Conservation (phyloP, 2,329 filamentous ascomycete species). For the Eutypella sp. region DNA sequence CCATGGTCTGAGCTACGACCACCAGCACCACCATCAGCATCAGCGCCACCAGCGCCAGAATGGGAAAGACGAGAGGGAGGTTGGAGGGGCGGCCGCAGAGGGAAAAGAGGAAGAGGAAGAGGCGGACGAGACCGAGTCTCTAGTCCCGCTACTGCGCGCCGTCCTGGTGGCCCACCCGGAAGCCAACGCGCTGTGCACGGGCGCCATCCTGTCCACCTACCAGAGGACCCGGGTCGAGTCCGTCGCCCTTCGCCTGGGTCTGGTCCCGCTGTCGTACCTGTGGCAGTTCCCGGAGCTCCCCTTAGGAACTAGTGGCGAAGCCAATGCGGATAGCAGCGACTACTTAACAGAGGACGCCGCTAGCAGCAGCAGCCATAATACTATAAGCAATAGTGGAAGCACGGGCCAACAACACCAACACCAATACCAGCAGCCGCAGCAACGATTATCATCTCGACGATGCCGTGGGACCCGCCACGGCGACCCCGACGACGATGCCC, state of each 20-base stretch:
- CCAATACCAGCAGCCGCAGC: slow-evolving; percentile 25
- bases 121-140: slow-evolving; percentile 84
- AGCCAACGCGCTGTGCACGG: slow-evolving; percentile 81
- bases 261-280: slow-evolving; percentile 78
- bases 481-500: slow-evolving; percentile 46
- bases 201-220: slow-evolving; percentile 91
- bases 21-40: background rate
- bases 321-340: too few relatives aligned
- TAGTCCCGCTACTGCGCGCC: slow-evolving; percentile 67
- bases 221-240: slow-evolving; percentile 95
- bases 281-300: slow-evolving; percentile 86
- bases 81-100: slow-evolving; percentile 6
- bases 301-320: too few relatives aligned
- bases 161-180: slow-evolving; percentile 68
- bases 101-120: slow-evolving; percentile 14
- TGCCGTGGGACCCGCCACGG: too few relatives aligned
- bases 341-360: too few relatives aligned
- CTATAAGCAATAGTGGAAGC: slow-evolving; percentile 12
- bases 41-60: background rate
- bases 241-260: slow-evolving; percentile 75
- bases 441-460: background rate
- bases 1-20: slow-evolving; percentile 63
- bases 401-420: background rate
- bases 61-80: slow-evolving; percentile 14
- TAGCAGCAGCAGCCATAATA: slow-evolving; percentile 24